These are phyloP conservation scores for Paraurostyla sp. DNA, from an alignment of 73 alveolate species.

Conservation along the genomic window DNA sequence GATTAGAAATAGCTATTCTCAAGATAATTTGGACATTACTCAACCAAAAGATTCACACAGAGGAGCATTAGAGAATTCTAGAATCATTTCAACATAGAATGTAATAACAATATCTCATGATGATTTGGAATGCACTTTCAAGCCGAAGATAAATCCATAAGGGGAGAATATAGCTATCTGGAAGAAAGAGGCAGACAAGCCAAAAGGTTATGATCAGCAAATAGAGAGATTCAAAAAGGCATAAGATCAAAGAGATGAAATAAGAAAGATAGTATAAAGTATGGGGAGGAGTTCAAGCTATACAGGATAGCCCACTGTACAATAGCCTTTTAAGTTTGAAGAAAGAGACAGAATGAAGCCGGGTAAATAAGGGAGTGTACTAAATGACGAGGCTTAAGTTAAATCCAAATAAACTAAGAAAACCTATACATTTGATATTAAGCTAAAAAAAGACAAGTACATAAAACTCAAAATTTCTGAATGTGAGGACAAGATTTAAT, in stretches of 20 bases:
- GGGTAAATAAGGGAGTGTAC: no score
- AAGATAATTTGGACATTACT: neutral
- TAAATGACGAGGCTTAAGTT: no score
- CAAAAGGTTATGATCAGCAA: conserved; percentile 13
- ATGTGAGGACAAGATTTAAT: conserved; percentile 8
- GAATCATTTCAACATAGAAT: neutral
- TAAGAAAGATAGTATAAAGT: neutral
- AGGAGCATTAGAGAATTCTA: no score
- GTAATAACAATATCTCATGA: neutral
- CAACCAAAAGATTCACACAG: neutral
- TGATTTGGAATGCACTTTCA: conserved; percentile 26
- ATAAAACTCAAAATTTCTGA: conserved; percentile 38
- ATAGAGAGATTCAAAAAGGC: conserved; percentile 1
- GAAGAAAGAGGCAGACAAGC: conserved; percentile 12
- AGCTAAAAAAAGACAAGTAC: conserved; percentile 2
- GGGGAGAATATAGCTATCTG: conserved; percentile 1
- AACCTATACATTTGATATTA: conserved; percentile 9
- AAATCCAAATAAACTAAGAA: no score
- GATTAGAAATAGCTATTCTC: neutral
- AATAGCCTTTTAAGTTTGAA: neutral
- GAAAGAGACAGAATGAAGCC: conserved; percentile 11
- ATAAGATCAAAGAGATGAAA: neutral
- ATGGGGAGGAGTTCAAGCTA: neutral
- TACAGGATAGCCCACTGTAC: conserved; percentile 19
- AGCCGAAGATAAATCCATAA: neutral